Evolutionary conservation across 192 early-diverging fungal species (phyloP), one percentile per base, ranked within the genome.

Genomic region (Coemansia sp.): DNA sequence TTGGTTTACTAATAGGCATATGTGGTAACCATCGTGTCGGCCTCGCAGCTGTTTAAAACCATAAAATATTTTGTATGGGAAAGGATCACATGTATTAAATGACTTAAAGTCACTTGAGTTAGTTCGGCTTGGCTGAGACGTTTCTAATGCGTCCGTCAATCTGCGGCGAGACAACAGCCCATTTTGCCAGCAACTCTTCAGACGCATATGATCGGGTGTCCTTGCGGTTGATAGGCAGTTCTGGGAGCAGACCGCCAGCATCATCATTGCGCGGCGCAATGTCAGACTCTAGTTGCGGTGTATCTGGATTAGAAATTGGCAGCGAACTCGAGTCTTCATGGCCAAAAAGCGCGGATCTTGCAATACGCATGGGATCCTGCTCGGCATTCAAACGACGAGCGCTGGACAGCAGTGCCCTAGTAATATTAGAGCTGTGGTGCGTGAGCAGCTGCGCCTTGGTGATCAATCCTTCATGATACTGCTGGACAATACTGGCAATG

Each of bases 121-220:
- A 10, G 1, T 37, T 2, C 0, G 6, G 25, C 24, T 48, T 25
- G 22, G 22, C 25, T 3, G 63, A 48, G 14, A 59, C 37, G 41
- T 65, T 72, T 12, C 23, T 55, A 18, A 86, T 86, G 25, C 85
- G 75, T 22, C 80, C 85, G 27, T 84, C 83, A 18, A 78, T 59
- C 14, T 59, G 45, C 5, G 85, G 85, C 24, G 74, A 65, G 15
- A 86, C 71, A 46, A 78, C 82, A 10, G 82, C 83, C 83, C 83
- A 86, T 45, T 61, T 61, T n/a, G 75, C 69, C 7, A 85, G 18
- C 60, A 82, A 69, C 1, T 73, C 64, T 25, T 76, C 73, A 0
- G 67, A 69, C 0, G 55, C 59, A n/a, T 72, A 54, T 0, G 70
- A 61, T 9, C 61, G 48, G 0, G 57, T 63, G 14, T 66, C 54